These are phyloP conservation scores for Myxozyma vanderwaltii DNA, from an alignment of 805 yeast genomes.

Conservation along the genomic window DNA sequence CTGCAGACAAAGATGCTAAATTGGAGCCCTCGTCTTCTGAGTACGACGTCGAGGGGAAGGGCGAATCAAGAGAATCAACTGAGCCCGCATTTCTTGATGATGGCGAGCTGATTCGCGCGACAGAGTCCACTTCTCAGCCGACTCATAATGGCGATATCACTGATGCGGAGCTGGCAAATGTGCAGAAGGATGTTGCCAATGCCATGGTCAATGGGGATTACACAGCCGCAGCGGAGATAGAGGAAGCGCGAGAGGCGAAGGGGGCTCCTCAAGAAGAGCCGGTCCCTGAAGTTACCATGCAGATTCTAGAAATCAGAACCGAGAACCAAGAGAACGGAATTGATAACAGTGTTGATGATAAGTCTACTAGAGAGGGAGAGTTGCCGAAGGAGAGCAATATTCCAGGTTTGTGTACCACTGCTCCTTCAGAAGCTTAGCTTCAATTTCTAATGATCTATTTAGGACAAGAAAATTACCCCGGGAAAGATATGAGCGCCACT, in stretches of 20 bases:
- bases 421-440: too few relatives aligned
- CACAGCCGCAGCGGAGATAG: conserved; percentile 16
- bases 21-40: not conserved
- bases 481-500: not conserved
- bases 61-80: not conserved
- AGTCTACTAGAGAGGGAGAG: not conserved
- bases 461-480: not conserved
- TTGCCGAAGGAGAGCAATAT: too few relatives aligned
- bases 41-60: not conserved
- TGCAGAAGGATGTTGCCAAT: not conserved
- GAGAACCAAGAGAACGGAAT: conserved; percentile 1
- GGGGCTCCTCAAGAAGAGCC: not conserved
- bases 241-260: conserved; percentile 2
- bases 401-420: not conserved
- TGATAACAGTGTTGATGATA: conserved; percentile 3
- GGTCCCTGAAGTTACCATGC: conserved; percentile 1
- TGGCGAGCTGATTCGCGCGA: conserved; percentile 10
- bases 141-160: not conserved
- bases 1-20: not conserved
- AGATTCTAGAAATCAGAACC: conserved; percentile 3
- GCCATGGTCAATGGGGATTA: conserved; percentile 13
- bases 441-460: not conserved
- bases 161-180: not conserved
- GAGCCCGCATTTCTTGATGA: conserved; percentile 12
- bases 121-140: not conserved